phyloP scores from a whole-genome alignment of 345 rosid species.

The Lumnitzera racemosa region DNA sequence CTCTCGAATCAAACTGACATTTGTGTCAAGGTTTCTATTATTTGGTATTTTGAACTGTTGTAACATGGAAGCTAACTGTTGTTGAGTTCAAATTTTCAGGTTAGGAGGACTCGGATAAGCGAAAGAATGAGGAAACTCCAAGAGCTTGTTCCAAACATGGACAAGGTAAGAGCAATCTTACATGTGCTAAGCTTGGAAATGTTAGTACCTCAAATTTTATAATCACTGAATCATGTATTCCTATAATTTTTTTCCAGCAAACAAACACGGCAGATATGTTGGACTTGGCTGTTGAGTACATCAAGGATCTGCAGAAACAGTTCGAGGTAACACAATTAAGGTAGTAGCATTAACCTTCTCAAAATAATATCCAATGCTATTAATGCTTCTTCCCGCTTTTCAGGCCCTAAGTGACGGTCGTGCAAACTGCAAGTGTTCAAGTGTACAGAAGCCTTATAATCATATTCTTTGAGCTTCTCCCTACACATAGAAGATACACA shows the following conservation, averaged over 20 bases:
- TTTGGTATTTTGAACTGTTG: no score
- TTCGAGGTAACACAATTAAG: constrained; percentile 41
- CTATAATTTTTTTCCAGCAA: constrained; percentile 49
- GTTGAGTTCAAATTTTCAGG: constrained; percentile 31
- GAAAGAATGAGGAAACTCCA: constrained; percentile 96
- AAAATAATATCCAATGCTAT: neutral
- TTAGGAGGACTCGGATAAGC: constrained; percentile 91
- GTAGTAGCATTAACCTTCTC: neutral
- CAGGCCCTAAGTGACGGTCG: constrained; percentile 53
- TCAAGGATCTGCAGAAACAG: constrained; percentile 83
- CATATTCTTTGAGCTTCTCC: constrained; percentile 22
- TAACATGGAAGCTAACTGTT: neutral
- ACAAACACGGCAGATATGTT: constrained; percentile 94
- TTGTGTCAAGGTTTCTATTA: no score
- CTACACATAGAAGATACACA: constrained; percentile 10
- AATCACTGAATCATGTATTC: neutral
- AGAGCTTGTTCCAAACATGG: constrained; percentile 96
- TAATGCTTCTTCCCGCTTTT: neutral
- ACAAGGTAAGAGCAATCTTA: constrained; percentile 46
- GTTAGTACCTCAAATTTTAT: neutral
- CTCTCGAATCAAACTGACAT: neutral
- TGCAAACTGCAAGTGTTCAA: constrained; percentile 57
- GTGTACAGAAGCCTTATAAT: constrained; percentile 25
- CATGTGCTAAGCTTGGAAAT: neutral
- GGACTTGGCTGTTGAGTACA: constrained; percentile 95